A percentile compares a stretch with the other conserved stretches of the same genome.
Conservation (phyloP, 805 yeast species). For the Metschnikowia continentalis region DNA sequence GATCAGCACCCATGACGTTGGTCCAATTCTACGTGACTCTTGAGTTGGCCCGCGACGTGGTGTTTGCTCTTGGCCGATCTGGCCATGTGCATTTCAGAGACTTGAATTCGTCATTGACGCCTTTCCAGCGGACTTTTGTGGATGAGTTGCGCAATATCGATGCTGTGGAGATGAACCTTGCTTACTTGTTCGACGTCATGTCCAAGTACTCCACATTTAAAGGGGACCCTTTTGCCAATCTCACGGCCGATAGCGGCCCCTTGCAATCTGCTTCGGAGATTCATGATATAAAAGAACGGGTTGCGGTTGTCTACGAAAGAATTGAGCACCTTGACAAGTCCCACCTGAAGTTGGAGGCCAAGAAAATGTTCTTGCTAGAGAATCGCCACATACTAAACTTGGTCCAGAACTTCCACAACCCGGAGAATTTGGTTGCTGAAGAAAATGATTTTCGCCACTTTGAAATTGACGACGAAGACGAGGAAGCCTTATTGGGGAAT, state of each 20-base stretch:
- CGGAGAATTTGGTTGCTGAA: conserved; percentile 12
- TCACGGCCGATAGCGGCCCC: conserved; percentile 47
- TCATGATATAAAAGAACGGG: conserved; percentile 27
- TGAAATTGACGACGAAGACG: conserved; percentile 24
- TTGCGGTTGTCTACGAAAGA: conserved; percentile 25
- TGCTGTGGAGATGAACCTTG: conserved; percentile 27
- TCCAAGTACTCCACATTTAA: conserved; percentile 25
- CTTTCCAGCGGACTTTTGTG: conserved; percentile 45
- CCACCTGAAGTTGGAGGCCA: conserved; percentile 23
- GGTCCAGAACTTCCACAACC: conserved; percentile 31
- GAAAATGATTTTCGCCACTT: conserved; percentile 18
- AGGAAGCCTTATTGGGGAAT: conserved; percentile 26
- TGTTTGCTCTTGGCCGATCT: conserved; percentile 32
- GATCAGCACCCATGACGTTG: conserved; percentile 47
- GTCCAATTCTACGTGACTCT: conserved; percentile 47
- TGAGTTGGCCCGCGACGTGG: conserved; percentile 43
- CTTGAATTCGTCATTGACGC: conserved; percentile 45
- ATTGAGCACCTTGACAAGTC: conserved; percentile 37
- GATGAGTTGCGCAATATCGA: conserved; percentile 38
- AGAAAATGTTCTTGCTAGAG: conserved; percentile 26
- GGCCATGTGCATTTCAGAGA: conserved; percentile 44
- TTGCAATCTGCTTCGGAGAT: conserved; percentile 34
- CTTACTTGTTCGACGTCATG: conserved; percentile 27
- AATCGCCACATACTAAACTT: conserved; percentile 33
- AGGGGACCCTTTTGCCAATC: conserved; percentile 23